Evolutionary conservation across 495 filamentous ascomycete species (phyloP), one percentile per base, ranked within the genome.

Genomic region (Penicillium canescens): DNA sequence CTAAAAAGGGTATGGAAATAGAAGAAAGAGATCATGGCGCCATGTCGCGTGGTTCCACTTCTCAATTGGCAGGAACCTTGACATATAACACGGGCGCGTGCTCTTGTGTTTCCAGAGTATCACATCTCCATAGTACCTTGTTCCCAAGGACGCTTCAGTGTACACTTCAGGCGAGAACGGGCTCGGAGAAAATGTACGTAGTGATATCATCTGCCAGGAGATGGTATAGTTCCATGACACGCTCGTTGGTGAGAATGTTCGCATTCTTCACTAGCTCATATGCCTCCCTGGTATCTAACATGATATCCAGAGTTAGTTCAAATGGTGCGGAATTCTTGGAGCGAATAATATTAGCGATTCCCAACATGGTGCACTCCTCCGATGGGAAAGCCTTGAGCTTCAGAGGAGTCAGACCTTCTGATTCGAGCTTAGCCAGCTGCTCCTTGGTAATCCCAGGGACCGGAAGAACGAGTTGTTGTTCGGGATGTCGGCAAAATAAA

Each of bases 281-380:
- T 0, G 62, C 57, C 3, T 56, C 65, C 23, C 44, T 34, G 11
- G 51, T 57, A 12, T 67, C 65, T 45, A 82, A 81, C 55, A 82
- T 74, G 34, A 80, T 62, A 45, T 82, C 77, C 28, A 81, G 65
- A 3, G 78, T 81, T 20, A 81, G 61, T 54, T 80, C 77, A 52
- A 63, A 80, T 3, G 79, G 78, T 0, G 78, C 79, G 0, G 77
- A 54, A 52, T 81, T 82, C 63, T 80, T 82, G 11, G 72, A 75
- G 4, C 78, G 63, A 9, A 82, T 62, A 3, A 79, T 63, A n/a
- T 63, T 63, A 0, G 79, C 72, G 14, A 78, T 56, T 38, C 76
- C 69, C 0, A 42, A 11, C 42, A 68, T 35, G 5, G 42, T 46
- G 45, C 46, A 56, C 18, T 36, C 41, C 9, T 51, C 60, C 14